A percentile compares a stretch with the other conserved stretches of the same genome.
Conservation (phyloP, 768 basidiomycete species). For the Tulasnella sp. region DNA sequence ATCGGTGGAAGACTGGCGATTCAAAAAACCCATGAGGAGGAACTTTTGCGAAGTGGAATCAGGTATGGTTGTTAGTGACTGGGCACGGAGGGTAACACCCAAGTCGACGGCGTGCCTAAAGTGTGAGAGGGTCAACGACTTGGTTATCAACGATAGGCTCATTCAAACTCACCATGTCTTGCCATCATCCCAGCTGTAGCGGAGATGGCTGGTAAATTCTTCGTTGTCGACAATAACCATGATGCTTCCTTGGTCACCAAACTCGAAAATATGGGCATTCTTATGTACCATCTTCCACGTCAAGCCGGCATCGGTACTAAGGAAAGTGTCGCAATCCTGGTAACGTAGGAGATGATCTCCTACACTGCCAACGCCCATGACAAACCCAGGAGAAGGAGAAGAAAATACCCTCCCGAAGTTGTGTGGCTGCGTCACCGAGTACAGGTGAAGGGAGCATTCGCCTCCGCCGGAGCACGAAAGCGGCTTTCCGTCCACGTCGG, state of each 20-base stretch:
- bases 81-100: slow-evolving; percentile 60
- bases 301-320: slow-evolving; percentile 83
- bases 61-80: slow-evolving; percentile 77
- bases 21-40: slow-evolving; percentile 71
- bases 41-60: slow-evolving; percentile 98
- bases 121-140: neutral
- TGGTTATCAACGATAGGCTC: neutral
- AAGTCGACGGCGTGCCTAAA: slow-evolving; percentile 63
- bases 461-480: slow-evolving; percentile 28
- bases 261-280: slow-evolving; percentile 89
- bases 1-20: slow-evolving; percentile 46
- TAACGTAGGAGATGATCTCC: slow-evolving; percentile 62
- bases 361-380: slow-evolving; percentile 93
- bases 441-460: slow-evolving; percentile 77
- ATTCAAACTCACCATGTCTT: slow-evolving; percentile 57
- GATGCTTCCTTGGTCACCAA: slow-evolving; percentile 84
- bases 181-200: slow-evolving; percentile 79
- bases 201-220: slow-evolving; percentile 54
- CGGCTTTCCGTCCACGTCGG: slow-evolving; percentile 49
- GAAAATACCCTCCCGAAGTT: slow-evolving; percentile 94
- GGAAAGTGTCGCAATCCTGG: slow-evolving; percentile 85
- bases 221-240: slow-evolving; percentile 80
- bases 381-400: slow-evolving; percentile 86
- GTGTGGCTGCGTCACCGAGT: slow-evolving; percentile 87
- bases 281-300: slow-evolving; percentile 70